Conservation (phyloP, 2,329 filamentous ascomycete genomes). For the Xylariaceae sp. region DNA sequence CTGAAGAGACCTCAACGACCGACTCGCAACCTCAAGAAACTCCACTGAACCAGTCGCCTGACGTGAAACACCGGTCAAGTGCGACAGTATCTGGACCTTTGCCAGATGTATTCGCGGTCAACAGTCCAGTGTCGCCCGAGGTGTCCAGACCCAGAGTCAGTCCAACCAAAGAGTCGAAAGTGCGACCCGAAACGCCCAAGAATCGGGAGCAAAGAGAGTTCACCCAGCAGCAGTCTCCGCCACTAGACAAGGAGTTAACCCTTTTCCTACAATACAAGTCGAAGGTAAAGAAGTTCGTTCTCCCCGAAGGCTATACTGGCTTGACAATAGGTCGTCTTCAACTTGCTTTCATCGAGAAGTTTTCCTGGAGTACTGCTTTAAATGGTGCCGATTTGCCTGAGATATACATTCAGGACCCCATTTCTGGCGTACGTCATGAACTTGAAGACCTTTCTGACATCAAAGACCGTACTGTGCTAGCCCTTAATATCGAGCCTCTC, state of each 20-base stretch:
- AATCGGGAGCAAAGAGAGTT: conserved; percentile 51
- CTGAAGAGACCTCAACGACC: conserved; percentile 50
- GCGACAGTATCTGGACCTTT: conserved; percentile 57
- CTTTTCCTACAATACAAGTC: conserved; percentile 95
- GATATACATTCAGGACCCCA: conserved; percentile 94
- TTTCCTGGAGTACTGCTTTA: conserved; percentile 96
- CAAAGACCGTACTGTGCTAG: conserved; percentile 92
- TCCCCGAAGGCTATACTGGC: conserved; percentile 76
- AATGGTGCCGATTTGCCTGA: conserved; percentile 91
- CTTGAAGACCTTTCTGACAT: conserved; percentile 89
- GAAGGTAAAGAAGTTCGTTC: conserved; percentile 92
- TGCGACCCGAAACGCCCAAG: conserved; percentile 35
- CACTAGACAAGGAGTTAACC: conserved; percentile 77
- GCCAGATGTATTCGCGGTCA: conserved; percentile 42
- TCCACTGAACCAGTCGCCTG: conserved; percentile 53
- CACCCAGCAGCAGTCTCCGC: conserved; percentile 60
- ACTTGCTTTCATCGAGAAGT: conserved; percentile 97
- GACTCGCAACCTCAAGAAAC: conserved; percentile 33
- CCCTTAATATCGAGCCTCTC: conserved; percentile 84
- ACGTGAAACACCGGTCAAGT: conserved; percentile 57
- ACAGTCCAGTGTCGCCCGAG: conserved; percentile 30
- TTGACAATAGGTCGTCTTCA: conserved; percentile 84
- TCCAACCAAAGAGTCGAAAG: conserved; percentile 20
- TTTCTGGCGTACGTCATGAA: conserved; percentile 95
- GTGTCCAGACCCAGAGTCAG: conserved; percentile 23